These are phyloP conservation scores for Allium cepa DNA, from an alignment of 106 monocot species.

Conservation along the genomic window DNA sequence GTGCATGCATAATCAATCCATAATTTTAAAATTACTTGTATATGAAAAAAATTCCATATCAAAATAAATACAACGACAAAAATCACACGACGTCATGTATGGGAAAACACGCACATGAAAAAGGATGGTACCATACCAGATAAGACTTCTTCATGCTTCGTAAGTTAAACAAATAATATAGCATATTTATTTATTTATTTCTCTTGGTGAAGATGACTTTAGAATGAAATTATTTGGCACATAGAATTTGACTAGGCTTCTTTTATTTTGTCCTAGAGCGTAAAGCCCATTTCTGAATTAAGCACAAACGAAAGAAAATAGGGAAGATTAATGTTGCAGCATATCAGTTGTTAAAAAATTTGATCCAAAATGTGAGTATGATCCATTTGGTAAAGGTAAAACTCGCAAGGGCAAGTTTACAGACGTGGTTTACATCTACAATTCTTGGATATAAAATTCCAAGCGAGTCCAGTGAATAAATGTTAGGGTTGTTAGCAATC, in stretches of 20 bases:
- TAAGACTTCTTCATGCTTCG: too few species aligned
- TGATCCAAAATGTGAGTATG: background rate
- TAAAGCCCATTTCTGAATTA: constrained; percentile 36
- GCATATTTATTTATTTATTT: constrained; percentile 38
- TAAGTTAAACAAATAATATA: constrained; percentile 6
- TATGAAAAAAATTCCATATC: too few species aligned
- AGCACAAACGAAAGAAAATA: constrained; percentile 50
- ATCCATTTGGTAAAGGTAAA: background rate
- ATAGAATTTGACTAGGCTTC: background rate
- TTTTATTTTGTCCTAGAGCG: constrained; percentile 48
- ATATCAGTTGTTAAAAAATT: constrained; percentile 1
- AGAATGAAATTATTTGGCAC: background rate
- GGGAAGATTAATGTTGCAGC: constrained; percentile 24
- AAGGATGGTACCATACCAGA: too few species aligned
- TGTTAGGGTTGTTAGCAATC: constrained; percentile 86
- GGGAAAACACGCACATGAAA: too few species aligned
- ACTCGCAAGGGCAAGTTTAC: constrained; percentile 81
- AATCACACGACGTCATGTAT: too few species aligned
- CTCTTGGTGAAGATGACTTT: background rate
- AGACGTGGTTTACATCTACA: constrained; percentile 25
- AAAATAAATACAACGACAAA: too few species aligned
- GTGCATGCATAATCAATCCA: too few species aligned
- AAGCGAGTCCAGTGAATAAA: constrained; percentile 77
- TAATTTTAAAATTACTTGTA: too few species aligned
- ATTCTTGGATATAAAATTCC: constrained; percentile 55